These are phyloP conservation scores for Helianthus tuberosus DNA, from an alignment of 129 eudicot genomes.

Conservation along the genomic window DNA sequence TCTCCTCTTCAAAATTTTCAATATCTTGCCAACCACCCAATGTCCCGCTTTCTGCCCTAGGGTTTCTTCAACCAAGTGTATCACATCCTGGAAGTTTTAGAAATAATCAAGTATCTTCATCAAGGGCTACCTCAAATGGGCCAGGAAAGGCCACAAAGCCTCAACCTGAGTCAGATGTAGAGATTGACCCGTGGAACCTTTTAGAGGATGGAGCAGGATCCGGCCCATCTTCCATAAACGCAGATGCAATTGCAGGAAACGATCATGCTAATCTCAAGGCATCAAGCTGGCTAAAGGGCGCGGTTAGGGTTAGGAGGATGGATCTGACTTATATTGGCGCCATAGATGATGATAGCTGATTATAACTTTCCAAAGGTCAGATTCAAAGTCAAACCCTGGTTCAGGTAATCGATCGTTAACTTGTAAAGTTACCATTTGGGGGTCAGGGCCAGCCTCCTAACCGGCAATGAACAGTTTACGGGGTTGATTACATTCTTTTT, in stretches of 20 bases:
- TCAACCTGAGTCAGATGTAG: conserved; percentile 63
- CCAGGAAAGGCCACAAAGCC: conserved; percentile 62
- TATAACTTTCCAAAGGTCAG: conserved; percentile 7
- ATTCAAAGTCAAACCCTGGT: conserved; percentile 31
- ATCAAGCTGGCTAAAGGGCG: conserved; percentile 85
- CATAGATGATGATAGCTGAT: conserved; percentile 95
- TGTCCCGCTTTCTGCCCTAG: conserved; percentile 50
- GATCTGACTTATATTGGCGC: conserved; percentile 88
- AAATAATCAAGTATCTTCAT: conserved; percentile 39
- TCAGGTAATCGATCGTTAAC: conserved; percentile 17
- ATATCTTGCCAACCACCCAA: conserved; percentile 75
- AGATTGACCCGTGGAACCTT: conserved; percentile 85
- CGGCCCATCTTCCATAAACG: conserved; percentile 56
- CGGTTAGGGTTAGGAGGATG: conserved; percentile 88
- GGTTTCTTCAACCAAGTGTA: conserved; percentile 60
- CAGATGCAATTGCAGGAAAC: conserved; percentile 65
- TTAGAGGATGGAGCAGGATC: conserved; percentile 89
- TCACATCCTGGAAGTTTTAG: conserved; percentile 37
- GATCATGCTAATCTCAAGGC: conserved; percentile 84
- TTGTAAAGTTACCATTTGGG: conserved; percentile 30
- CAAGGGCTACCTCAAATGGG: conserved; percentile 45
- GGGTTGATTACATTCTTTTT: conserved; percentile 41
- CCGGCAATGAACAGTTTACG: conserved; percentile 17
- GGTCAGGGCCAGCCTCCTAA: conserved; percentile 29
- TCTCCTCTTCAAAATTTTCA: conserved; percentile 33